A percentile compares a stretch with the other conserved stretches of the same genome.
These are phyloP conservation scores for Cercospora berteroae DNA, from an alignment of 2,329 filamentous ascomycete species.

Conservation along the genomic window DNA sequence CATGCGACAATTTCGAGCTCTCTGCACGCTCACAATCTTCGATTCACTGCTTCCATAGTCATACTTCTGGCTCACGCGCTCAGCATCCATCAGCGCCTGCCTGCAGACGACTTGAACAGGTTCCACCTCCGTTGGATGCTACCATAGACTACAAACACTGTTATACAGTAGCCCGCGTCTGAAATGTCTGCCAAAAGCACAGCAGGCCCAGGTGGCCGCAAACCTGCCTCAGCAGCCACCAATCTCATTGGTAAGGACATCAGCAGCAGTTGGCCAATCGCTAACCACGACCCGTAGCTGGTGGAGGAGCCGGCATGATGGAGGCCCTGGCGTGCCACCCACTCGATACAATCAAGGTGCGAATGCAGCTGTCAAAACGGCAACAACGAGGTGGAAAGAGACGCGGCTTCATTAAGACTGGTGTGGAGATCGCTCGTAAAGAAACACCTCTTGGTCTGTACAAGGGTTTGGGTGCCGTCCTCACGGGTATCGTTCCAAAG, in stretches of 20 bases:
- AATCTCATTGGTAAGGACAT: conserved; percentile 73
- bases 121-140: background rate
- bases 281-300: conserved; percentile 58
- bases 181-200: conserved; percentile 61
- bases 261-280: conserved; percentile 1
- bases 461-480: conserved; percentile 94
- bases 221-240: conserved; percentile 79
- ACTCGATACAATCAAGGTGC: conserved; percentile 96
- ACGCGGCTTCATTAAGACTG: conserved; percentile 84
- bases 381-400: conserved; percentile 78
- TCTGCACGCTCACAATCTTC: conserved; percentile 8
- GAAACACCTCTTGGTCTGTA: conserved; percentile 93
- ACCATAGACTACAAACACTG: background rate
- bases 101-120: background rate
- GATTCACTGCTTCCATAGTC: background rate
- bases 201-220: conserved; percentile 62
- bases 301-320: conserved; percentile 98
- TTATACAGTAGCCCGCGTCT: background rate
- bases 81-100: background rate
- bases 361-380: conserved; percentile 94
- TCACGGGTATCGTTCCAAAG: conserved; percentile 96
- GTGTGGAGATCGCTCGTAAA: conserved; percentile 77
- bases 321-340: conserved; percentile 95
- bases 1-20: conserved; percentile 26
- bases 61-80: background rate